phyloP scores from a whole-genome alignment of 2,329 filamentous ascomycete species.

The Aureobasidium sp. region DNA sequence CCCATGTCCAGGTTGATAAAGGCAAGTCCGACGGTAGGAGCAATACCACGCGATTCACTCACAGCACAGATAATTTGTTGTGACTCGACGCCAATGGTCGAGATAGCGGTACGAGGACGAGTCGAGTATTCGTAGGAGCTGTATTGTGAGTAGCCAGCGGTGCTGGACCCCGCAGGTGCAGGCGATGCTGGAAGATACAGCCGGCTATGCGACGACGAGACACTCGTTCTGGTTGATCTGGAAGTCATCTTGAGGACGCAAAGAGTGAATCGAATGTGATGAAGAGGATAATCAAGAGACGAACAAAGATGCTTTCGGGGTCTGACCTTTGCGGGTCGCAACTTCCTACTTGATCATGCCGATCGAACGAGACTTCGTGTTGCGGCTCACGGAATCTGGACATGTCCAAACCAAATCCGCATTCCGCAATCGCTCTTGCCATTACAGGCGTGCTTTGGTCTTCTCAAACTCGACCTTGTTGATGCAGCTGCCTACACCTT shows the following conservation, averaged over 20 bases:
- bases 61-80: conserved; percentile 83
- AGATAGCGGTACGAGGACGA: conserved; percentile 48
- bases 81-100: conserved; percentile 49
- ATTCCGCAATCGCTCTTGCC: too few species aligned
- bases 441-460: conserved; percentile 30
- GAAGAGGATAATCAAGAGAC: background rate
- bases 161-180: background rate
- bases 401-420: too few species aligned
- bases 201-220: background rate
- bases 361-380: background rate
- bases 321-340: background rate
- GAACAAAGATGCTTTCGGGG: background rate
- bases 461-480: conserved; percentile 40
- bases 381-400: too few species aligned
- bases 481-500: conserved; percentile 54
- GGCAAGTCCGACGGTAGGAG: conserved; percentile 75
- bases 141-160: conserved; percentile 27
- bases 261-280: background rate
- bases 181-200: background rate
- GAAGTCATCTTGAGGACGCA: background rate
- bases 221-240: background rate
- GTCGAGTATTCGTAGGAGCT: conserved; percentile 32
- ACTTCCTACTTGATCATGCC: background rate
- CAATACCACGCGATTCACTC: conserved; percentile 78
- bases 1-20: conserved; percentile 82